Conservation (phyloP, 1,284 basidiomycete genomes). For the Lentinula novae-zelandiae region DNA sequence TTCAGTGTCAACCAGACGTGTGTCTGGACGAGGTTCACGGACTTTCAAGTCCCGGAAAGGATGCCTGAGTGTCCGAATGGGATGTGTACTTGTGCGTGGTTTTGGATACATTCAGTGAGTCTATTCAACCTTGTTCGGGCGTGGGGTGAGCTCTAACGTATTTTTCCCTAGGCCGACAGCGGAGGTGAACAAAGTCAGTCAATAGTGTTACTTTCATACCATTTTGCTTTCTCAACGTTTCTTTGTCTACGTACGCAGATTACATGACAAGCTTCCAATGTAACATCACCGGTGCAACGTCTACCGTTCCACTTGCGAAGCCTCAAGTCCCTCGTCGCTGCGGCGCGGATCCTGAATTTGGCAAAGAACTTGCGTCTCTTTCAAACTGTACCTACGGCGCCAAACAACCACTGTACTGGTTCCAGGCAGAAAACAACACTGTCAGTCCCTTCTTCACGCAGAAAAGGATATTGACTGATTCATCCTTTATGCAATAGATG, state of each 20-base stretch:
- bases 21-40: constrained; percentile 64
- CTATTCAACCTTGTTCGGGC: not conserved
- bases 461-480: not conserved
- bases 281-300: constrained; percentile 53
- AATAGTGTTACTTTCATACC: not conserved
- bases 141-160: not conserved
- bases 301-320: constrained; percentile 47
- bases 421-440: constrained; percentile 41
- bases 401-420: constrained; percentile 66
- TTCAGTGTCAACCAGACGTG: constrained; percentile 73
- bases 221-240: not conserved
- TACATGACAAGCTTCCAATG: constrained; percentile 80
- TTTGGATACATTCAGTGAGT: constrained; percentile 64
- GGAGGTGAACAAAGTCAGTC: constrained; percentile 44
- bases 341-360: constrained; percentile 46
- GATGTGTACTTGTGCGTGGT: constrained; percentile 68
- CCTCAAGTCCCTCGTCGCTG: constrained; percentile 55
- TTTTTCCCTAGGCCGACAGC: constrained; percentile 29
- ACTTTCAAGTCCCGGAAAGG: constrained; percentile 57
- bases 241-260: constrained; percentile 29
- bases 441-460: constrained; percentile 1
- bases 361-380: constrained; percentile 36
- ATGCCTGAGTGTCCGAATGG: constrained; percentile 68
- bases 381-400: constrained; percentile 68
- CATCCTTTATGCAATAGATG: constrained; percentile 32